phyloP scores from a whole-genome alignment of 2,329 filamentous ascomycete species.

The Venturia oleaginea region DNA sequence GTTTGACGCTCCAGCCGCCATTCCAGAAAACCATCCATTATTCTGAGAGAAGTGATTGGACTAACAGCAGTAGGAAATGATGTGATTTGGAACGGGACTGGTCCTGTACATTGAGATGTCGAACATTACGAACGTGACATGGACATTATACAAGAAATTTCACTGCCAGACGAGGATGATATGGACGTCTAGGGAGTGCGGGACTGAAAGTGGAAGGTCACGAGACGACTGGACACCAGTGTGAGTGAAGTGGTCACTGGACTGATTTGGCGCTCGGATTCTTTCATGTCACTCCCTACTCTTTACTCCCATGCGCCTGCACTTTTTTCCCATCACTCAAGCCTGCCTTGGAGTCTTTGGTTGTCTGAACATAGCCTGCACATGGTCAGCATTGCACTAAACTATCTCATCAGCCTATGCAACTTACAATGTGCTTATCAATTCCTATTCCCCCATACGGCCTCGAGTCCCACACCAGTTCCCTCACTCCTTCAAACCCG shows the following conservation, averaged over 20 bases:
- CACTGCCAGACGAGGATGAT: not conserved
- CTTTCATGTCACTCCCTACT: not conserved
- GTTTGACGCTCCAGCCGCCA: not conserved
- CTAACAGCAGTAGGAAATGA: not conserved
- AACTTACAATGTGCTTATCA: constrained; percentile 11
- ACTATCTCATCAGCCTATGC: not conserved
- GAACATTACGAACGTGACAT: not conserved
- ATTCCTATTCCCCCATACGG: not conserved
- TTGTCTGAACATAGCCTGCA: constrained; percentile 3
- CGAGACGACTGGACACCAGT: not conserved
- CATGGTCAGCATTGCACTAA: not conserved
- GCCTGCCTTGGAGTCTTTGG: not conserved
- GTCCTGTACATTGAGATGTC: not conserved
- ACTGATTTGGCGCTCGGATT: not conserved
- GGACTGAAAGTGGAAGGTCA: not conserved
- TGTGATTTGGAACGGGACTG: not conserved
- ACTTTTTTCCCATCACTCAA: not conserved
- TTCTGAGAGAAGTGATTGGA: not conserved
- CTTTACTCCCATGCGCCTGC: not conserved
- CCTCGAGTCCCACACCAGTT: constrained; percentile 8
- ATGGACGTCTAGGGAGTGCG: not conserved
- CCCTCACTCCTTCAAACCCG: constrained; percentile 7
- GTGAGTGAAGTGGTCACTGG: not conserved
- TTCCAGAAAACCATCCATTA: not conserved
- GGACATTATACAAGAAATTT: not conserved